Conservation (phyloP, 495 filamentous ascomycete genomes). For the Xylaria cubensis region DNA sequence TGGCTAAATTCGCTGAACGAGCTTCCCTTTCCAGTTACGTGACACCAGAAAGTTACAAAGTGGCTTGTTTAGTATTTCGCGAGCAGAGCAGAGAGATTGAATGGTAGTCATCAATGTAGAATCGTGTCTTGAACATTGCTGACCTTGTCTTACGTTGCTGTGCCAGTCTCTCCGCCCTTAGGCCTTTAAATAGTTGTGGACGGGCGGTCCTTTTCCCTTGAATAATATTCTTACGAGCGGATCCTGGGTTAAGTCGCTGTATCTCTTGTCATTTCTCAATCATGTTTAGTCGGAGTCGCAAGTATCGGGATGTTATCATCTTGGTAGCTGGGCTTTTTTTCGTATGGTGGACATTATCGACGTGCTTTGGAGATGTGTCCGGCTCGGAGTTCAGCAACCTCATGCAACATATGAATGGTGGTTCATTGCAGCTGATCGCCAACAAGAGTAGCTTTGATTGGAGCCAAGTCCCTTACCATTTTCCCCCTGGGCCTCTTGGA, state of each 20-base stretch:
- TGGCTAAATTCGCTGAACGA: slow-evolving; percentile 10
- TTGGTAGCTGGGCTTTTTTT: slow-evolving; percentile 26
- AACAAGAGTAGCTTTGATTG: slow-evolving; percentile 56
- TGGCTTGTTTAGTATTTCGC: background rate
- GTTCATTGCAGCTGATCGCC: background rate
- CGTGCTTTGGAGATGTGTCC: slow-evolving; percentile 21
- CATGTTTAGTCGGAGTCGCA: slow-evolving; percentile 13
- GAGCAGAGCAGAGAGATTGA: too few relatives aligned
- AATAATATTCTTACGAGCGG: background rate
- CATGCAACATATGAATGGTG: slow-evolving; percentile 43
- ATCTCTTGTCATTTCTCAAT: background rate
- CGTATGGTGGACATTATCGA: slow-evolving; percentile 34
- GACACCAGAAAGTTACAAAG: background rate
- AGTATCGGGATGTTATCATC: slow-evolving; percentile 10
- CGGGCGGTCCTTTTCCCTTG: background rate
- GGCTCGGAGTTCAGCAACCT: slow-evolving; percentile 37
- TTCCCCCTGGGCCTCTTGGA: slow-evolving; percentile 63
- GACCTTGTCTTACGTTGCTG: background rate
- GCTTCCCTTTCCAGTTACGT: background rate
- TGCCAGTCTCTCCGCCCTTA: background rate
- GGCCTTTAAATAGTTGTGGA: background rate
- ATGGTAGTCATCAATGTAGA: background rate
- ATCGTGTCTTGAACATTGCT: too few relatives aligned
- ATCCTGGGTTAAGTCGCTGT: background rate
- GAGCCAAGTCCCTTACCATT: slow-evolving; percentile 63